Evolutionary conservation across 441 rosid species (phyloP), one percentile per base, ranked within the genome.

Genomic region (Viola pubescens): DNA sequence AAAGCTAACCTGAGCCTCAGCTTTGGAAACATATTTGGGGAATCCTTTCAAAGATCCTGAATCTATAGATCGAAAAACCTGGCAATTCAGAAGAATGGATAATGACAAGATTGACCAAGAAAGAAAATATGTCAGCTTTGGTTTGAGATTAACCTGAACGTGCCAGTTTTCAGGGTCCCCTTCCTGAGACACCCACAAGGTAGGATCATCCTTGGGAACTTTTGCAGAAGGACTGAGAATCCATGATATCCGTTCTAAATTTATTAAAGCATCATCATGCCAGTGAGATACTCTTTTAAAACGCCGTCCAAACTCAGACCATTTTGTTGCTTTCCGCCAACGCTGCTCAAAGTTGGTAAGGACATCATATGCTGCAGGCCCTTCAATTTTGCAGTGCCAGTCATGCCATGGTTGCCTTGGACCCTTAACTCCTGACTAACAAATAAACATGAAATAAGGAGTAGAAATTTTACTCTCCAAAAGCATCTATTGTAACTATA

Each of bases 351-450:
- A 89, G 70, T 89, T 89, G 48, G 71, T 76, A 48, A 87, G 97
- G 58, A 89, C 76, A 52, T 89, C 97, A 62, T 87, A 89, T 46
- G 97, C 97, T 66, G 97, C 92, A 19, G 97, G 95, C 9, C 95
- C 97, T 77, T 89, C 95, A 50, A 89, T 69, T 73, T 77, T 87
- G 79, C 95, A 89, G 62, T 89, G 97, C 69, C 79, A 76, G 63
- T 89, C 97, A 75, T 89, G 92, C 95, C 97, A 85, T 4, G 97
- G 97, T 72, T 89, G 68, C 70, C 95, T 85, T 39, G 95, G 97
- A 56, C 73, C 90, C 77, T 69, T 83, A 42, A 69, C 83, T 71
- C 78, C 92, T 59, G 73, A 72, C 97, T 89, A 69, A 12, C 65
- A 71, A 52, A 62, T 41, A 39, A 47, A 65, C 19, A n/a, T 9